Conservation (phyloP, 2,329 filamentous ascomycete species). For the Aspergillus pseudoglaucus region DNA sequence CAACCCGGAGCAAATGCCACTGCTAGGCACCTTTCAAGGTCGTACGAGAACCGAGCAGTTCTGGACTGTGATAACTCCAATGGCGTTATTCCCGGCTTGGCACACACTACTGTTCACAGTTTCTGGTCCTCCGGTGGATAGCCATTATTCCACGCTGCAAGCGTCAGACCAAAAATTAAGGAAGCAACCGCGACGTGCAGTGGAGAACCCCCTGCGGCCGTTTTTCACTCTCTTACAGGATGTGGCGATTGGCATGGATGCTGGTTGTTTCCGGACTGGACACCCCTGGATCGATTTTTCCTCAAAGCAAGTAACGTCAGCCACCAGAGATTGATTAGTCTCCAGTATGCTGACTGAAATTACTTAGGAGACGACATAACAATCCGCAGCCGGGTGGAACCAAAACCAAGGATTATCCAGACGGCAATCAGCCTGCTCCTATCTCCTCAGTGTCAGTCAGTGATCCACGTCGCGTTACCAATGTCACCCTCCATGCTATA, state of each 20-base stretch:
- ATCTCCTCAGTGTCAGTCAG: neutral
- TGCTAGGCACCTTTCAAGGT: neutral
- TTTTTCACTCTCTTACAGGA: neutral
- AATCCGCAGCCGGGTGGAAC: neutral
- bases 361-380: neutral
- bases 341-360: neutral
- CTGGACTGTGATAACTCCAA: neutral
- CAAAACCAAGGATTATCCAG: neutral
- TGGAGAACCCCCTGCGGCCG: neutral
- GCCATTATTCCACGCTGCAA: neutral
- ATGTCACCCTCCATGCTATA: neutral
- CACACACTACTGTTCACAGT: neutral
- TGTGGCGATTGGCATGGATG: neutral
- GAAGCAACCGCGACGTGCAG: neutral
- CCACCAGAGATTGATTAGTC: neutral
- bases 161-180: neutral
- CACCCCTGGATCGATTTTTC: neutral
- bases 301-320: neutral
- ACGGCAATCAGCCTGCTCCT: neutral
- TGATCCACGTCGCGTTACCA: neutral
- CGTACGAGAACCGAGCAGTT: neutral
- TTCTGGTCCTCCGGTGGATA: neutral
- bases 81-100: neutral
- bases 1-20: neutral
- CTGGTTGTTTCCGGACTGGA: neutral